These are phyloP conservation scores for Metschnikowia henanensis DNA, from an alignment of 805 yeast genomes.

Conservation along the genomic window DNA sequence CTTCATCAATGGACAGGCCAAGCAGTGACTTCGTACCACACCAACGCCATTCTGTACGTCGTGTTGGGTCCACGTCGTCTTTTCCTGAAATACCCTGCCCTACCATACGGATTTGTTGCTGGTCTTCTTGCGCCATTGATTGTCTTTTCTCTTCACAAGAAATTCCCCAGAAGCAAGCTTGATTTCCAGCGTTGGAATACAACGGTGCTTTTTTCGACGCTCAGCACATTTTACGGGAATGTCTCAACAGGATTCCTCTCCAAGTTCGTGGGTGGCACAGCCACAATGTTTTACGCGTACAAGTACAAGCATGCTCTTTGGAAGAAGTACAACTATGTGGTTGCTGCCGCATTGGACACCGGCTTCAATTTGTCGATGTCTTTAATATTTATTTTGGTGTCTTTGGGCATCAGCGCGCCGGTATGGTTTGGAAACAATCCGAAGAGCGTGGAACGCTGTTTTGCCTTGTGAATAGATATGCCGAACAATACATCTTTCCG, in stretches of 20 bases:
- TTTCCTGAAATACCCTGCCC: constrained; percentile 40
- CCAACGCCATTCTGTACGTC: constrained; percentile 54
- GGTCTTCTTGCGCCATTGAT: constrained; percentile 41
- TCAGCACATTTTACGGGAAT: constrained; percentile 50
- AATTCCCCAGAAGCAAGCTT: constrained; percentile 22
- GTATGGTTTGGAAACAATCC: constrained; percentile 53
- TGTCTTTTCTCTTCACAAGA: constrained; percentile 29
- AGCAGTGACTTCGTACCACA: constrained; percentile 38
- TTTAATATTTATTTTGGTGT: constrained; percentile 36
- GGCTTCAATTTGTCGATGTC: constrained; percentile 47
- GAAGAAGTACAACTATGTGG: constrained; percentile 45
- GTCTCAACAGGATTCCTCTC: constrained; percentile 50
- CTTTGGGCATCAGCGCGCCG: constrained; percentile 32
- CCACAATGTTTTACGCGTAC: constrained; percentile 46
- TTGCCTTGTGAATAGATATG: constrained; percentile 27
- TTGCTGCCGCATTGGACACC: constrained; percentile 53
- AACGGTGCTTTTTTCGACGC: constrained; percentile 48
- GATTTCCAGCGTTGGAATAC: constrained; percentile 44
- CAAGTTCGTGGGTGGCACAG: constrained; percentile 47
- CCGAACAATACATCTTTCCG: too few relatives aligned
- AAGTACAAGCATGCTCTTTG: constrained; percentile 40
- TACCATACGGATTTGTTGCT: constrained; percentile 45
- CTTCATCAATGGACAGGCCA: constrained; percentile 56
- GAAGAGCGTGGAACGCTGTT: constrained; percentile 46
- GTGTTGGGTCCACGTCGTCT: constrained; percentile 48